Base-by-base conservation (phyloP, 768 basidiomycete species). In the Tremella fuciformis region DNA sequence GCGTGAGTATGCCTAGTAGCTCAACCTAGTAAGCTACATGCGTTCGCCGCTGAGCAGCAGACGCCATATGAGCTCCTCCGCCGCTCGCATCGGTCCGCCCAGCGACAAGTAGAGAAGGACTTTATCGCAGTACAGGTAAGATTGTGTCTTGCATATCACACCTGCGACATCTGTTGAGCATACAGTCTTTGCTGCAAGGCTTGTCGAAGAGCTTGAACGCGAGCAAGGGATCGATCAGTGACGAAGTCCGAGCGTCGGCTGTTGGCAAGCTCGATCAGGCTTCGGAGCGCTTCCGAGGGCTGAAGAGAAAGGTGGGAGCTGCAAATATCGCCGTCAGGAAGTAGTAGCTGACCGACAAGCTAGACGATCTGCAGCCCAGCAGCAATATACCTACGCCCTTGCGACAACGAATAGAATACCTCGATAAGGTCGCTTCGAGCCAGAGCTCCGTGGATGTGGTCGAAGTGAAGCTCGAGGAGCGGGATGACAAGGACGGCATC, bases 251-350 rank as follows among this genome's bases (percentile, higher is more conserved):
- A 18, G 51, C 22, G 4, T 16, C 34, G 6, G 34, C 34, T 58
- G 15, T 40, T 29, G 24, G 15, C 34, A 71, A 70, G 57, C 41
- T 76, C 2, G 67, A 67, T 59, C 63, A 59, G 21, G 60, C 61
- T 2, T 50, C 37, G 8, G 73, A 74, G 16, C 57, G 75, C 15
- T 53, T 67, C 3, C 57, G 88, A 76, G 84, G 81, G 53, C 81
- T 97, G 57, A 94, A 94, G 80, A 84, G 87, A 71, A 97, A 96
- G 85, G 93, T 91, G 48, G 29, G 61, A 37, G 29, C 6, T 34
- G 11, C 6, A 34, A 34, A 11, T n/a, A n/a, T n/a, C n/a, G n/a
- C n/a, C n/a, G n/a, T n/a, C n/a, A 34, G 29, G 11, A 11, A 34
- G 38, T 16, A 48, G 34, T 15, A 18, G 42, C n/a, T 46, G 16